Percentiles rank a stretch among this genome's conserved stretches.
phyloP scores from a whole-genome alignment of 2,329 filamentous ascomycete species.

The Septoria linicola region DNA sequence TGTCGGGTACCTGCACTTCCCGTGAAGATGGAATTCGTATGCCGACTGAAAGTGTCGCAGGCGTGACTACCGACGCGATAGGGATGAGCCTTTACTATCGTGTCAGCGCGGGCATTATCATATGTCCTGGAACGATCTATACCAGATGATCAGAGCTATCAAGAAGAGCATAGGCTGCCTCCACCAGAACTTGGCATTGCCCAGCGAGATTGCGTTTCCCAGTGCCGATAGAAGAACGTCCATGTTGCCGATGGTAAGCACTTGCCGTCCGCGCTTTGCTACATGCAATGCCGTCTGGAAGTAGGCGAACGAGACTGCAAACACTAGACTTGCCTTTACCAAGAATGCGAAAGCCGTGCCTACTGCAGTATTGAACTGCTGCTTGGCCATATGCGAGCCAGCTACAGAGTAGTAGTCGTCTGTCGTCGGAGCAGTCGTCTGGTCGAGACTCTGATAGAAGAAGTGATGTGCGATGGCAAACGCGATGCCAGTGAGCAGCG shows the following conservation, averaged over 20 bases:
- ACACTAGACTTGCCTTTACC: constrained; percentile 2
- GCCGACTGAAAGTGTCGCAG: constrained; percentile 5
- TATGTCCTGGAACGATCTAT: not conserved
- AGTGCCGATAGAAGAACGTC: not conserved
- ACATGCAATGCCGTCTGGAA: not conserved
- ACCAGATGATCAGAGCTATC: not conserved
- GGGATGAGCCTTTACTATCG: constrained; percentile 6
- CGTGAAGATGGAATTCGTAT: not conserved
- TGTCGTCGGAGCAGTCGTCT: not conserved
- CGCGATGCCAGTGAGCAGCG: not conserved
- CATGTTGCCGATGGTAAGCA: not conserved
- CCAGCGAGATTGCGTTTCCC: not conserved
- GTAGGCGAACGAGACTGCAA: not conserved
- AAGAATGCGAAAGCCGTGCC: constrained; percentile 11
- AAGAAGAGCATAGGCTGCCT: not conserved
- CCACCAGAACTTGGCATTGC: not conserved
- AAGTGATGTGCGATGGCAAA: constrained; percentile 8
- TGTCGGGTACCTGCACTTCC: too few species aligned
- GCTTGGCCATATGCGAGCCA: not conserved
- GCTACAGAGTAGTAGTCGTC: constrained; percentile 1
- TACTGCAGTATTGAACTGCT: constrained; percentile 9
- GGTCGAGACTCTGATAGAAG: not conserved
- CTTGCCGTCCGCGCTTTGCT: not conserved
- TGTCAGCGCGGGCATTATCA: not conserved
- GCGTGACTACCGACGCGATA: constrained; percentile 7